phyloP scores from a whole-genome alignment of 345 rosid genomes.

The Rhodomyrtus tomentosa region DNA sequence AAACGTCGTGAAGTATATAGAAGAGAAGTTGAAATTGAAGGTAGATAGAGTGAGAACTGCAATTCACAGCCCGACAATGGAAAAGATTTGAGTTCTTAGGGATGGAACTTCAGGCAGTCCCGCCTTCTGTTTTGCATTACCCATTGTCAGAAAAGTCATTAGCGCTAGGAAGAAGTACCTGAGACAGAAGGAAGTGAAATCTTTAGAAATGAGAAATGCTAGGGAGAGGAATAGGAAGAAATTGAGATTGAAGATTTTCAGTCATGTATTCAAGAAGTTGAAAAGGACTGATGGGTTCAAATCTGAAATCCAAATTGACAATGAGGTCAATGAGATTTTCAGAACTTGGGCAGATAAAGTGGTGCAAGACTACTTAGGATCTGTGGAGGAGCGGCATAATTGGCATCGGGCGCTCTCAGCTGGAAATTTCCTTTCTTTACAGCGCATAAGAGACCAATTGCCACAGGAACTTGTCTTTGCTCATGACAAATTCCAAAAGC shows the following conservation, averaged over 20 bases:
- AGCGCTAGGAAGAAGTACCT: conserved; percentile 82
- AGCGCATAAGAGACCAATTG: conserved; percentile 65
- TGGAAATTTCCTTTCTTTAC: conserved; percentile 73
- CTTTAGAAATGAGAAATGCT: conserved; percentile 62
- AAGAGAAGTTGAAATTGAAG: conserved; percentile 42
- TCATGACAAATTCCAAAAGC: conserved; percentile 70
- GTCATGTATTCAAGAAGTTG: conserved; percentile 65
- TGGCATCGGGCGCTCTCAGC: conserved; percentile 80
- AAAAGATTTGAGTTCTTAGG: conserved; percentile 71
- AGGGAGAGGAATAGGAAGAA: conserved; percentile 74
- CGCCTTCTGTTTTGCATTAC: conserved; percentile 71
- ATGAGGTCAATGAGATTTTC: conserved; percentile 54
- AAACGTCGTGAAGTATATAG: conserved; percentile 36
- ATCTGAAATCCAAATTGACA: conserved; percentile 46
- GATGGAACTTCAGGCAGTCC: conserved; percentile 86
- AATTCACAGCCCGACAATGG: conserved; percentile 73
- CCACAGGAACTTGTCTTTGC: conserved; percentile 69
- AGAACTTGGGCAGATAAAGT: conserved; percentile 70
- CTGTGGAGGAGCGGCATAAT: conserved; percentile 56
- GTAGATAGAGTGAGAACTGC: conserved; percentile 54
- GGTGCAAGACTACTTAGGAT: conserved; percentile 56
- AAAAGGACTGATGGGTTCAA: conserved; percentile 45
- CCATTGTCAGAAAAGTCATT: conserved; percentile 71
- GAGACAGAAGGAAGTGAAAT: conserved; percentile 78
- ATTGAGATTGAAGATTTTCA: conserved; percentile 59